phyloP scores from a whole-genome alignment of 768 basidiomycete genomes.

The Sarcodon aspratus region DNA sequence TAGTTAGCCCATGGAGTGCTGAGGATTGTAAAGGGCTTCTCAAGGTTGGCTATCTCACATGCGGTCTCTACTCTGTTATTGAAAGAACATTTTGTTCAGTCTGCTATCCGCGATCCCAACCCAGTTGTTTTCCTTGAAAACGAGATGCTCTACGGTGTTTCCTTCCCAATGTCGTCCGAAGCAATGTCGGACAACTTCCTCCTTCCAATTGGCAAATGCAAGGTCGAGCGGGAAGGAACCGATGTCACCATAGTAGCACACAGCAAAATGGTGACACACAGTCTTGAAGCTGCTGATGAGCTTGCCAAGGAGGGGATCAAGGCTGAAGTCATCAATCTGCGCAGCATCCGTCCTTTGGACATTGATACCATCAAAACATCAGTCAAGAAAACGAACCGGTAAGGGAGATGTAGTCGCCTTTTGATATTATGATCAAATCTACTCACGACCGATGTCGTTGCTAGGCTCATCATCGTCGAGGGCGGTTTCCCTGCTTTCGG shows the following conservation, averaged over 20 bases:
- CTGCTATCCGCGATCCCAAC: constrained; percentile 97
- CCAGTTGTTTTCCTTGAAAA: constrained; percentile 99
- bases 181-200: constrained; percentile 94
- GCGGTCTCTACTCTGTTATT: neutral
- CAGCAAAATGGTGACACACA: constrained; percentile 96
- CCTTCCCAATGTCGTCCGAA: constrained; percentile 92
- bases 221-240: constrained; percentile 85
- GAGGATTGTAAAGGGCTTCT: constrained; percentile 98
- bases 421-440: neutral
- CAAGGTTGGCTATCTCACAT: constrained; percentile 44
- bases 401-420: constrained; percentile 10
- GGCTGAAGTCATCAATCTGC: constrained; percentile 96
- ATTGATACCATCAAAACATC: constrained; percentile 95
- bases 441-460: neutral
- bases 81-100: constrained; percentile 25
- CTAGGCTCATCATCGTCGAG: constrained; percentile 84
- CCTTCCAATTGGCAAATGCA: constrained; percentile 94
- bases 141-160: constrained; percentile 96
- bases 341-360: constrained; percentile 92
- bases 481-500: constrained; percentile 98
- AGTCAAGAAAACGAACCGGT: constrained; percentile 98
- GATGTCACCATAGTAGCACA: constrained; percentile 97
- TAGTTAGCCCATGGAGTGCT: constrained; percentile 95
- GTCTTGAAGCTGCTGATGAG: constrained; percentile 85
- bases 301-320: constrained; percentile 95